Evolutionary conservation across 345 rosid species (phyloP), one percentile per base, ranked within the genome.

Genomic region (Ceriops zippeliana): DNA sequence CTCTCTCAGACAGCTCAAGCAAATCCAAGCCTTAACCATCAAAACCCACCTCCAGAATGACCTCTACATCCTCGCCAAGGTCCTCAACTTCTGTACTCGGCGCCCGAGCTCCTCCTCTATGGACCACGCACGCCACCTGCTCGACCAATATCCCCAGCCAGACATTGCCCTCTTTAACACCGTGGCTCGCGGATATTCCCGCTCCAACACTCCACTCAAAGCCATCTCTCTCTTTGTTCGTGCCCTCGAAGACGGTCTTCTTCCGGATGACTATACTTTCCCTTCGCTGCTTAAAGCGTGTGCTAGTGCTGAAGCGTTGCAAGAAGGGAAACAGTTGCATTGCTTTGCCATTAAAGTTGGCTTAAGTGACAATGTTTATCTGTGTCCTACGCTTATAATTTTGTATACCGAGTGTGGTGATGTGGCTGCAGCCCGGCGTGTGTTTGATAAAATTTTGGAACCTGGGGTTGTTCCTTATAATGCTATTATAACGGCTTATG

Each of bases 21-120:
- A 88, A 74, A 75, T 89, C 66, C 96, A 92, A 15, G 89, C 86
- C 67, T 65, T 83, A 62, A 35, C 87, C 34, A 70, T 89, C 84
- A 92, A 90, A 83, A 75, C 90, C 73, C 77, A 82, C 22, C 81
- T 84, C 76, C 90, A 59, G 4, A 57, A 78, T 52, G 86, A 88
- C 75, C 64, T 69, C 68, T 66, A 78, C 32, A 49, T 79, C 51
- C 68, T 80, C 28, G 60, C 73, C 35, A 69, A 69, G 66, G 34
- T 69, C 66, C 59, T 75, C 24, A 52, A 69, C 27, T 81, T 75
- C 70, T 91, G 90, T 52, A 79, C 98, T 34, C 5, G 0, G 1
- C 13, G 1, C 0, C 70, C 74, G 0, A 62, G 58, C 4, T 0
- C 63, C 2, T 62, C 70, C 6, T 65, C 79, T 20, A 70, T 66